Evolutionary conservation across 495 filamentous ascomycete genomes (phyloP), one percentile per base, ranked within the genome.

Genomic region (Elaphomyces granulatus): DNA sequence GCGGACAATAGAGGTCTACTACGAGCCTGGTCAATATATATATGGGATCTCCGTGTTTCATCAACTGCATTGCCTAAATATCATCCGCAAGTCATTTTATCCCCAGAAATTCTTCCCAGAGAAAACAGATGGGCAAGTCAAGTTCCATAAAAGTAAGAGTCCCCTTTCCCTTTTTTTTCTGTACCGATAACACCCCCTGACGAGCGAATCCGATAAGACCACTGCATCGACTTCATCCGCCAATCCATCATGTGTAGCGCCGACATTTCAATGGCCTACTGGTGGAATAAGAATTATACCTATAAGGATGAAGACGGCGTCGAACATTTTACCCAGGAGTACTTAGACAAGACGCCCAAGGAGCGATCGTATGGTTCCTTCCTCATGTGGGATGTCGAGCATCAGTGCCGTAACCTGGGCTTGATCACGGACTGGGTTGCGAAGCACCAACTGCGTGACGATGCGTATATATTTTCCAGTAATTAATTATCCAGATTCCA

Each of bases 31-130:
- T 12, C 23, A 28, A 12, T 28, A 28, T 12, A 28, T 28, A 28
- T 28, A 28, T 28, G 23, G 23, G 6, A 28, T 28, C 12, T 28
- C 6, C 23, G 50, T 55, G 3, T 55, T 55, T 38, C 50, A 53
- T 37, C 52, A 55, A 38, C 47, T 55, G 10, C 52, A 53, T 38
- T 55, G 52, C 33, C 37, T 55, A 12, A 41, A 41, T 21, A 10
- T 10, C 39, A 41, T 41, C 16, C 30, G 39, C 3, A 41, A 41
- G 34, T 15, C 31, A 16, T 32, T 41, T 2, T 41, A 41, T 34
- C 39, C 39, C 2, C 19, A 41, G 4, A 30, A 32, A 34, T 41
- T 33, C 21, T 20, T 7, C 12, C 23, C 23, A 6, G 23, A 28
- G 12, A 28, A 28, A 6, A 6, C 23, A 28, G 23, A 6, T 6